A percentile compares a stretch with the other conserved stretches of the same genome.
phyloP scores from a whole-genome alignment of 768 basidiomycete species.

The Amyloporia xantha region DNA sequence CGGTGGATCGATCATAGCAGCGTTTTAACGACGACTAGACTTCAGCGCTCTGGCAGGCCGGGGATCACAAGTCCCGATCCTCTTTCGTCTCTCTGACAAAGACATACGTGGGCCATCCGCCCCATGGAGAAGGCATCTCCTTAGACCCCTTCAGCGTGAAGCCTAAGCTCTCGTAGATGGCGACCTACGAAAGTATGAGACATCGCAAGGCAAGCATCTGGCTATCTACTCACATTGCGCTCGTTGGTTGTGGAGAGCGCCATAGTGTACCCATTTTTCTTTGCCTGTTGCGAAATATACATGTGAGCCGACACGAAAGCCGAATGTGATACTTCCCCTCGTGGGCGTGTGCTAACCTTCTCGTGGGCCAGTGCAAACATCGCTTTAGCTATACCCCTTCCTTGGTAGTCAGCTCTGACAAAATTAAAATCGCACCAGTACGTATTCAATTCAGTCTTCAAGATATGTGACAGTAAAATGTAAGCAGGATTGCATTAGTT shows the following conservation, averaged over 20 bases:
- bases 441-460: too few species aligned
- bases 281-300: conserved; percentile 4
- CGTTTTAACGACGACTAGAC: too few species aligned
- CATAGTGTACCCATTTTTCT: conserved; percentile 3
- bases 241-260: conserved; percentile 9
- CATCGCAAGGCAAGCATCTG: too few species aligned
- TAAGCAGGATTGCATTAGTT: too few species aligned
- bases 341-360: conserved; percentile 4
- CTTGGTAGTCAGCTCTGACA: conserved; percentile 12
- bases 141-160: neutral
- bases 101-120: conserved; percentile 4
- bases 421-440: conserved; percentile 15
- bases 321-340: too few species aligned
- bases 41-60: too few species aligned
- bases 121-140: conserved; percentile 1
- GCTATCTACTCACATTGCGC: conserved; percentile 6
- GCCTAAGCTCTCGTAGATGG: conserved; percentile 3
- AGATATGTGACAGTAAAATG: too few species aligned
- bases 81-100: neutral
- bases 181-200: too few species aligned
- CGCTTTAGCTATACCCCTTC: conserved; percentile 8
- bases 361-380: conserved; percentile 9
- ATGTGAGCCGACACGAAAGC: neutral
- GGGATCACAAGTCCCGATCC: neutral
- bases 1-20: too few species aligned